Percentiles rank a stretch among this genome's conserved stretches.
Evolutionary conservation across 208 protist genomes (phyloP).

Genomic region (Blechomonas ayalai): DNA sequence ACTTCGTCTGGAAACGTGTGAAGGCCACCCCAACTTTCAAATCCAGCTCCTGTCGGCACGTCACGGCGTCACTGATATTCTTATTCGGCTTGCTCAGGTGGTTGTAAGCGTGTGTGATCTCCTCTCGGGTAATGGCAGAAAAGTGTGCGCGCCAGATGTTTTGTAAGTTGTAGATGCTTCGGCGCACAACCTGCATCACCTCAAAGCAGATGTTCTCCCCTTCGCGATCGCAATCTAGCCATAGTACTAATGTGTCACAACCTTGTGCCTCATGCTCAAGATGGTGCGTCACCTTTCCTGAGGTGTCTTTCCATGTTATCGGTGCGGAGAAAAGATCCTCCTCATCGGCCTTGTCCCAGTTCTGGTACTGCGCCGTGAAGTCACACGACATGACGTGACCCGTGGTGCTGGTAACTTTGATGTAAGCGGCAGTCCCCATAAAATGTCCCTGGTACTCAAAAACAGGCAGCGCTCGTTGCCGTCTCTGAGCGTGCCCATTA

Average conservation of each 20-base stretch:
- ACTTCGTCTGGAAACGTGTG: slow-evolving; percentile 91
- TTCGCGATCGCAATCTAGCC: slow-evolving; percentile 96
- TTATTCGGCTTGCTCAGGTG: slow-evolving; percentile 88
- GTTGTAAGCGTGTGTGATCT: slow-evolving; percentile 76
- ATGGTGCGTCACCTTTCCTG: slow-evolving; percentile 81
- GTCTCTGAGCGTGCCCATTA: slow-evolving; percentile 56
- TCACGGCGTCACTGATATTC: slow-evolving; percentile 89
- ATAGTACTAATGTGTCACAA: slow-evolving; percentile 88
- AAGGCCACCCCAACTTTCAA: slow-evolving; percentile 95
- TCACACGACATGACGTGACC: slow-evolving; percentile 90
- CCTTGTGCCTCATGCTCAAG: slow-evolving; percentile 70
- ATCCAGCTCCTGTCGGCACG: slow-evolving; percentile 93
- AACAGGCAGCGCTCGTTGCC: slow-evolving; percentile 68
- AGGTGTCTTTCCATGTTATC: slow-evolving; percentile 77
- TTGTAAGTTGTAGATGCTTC: slow-evolving; percentile 37
- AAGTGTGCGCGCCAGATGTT: slow-evolving; percentile 90
- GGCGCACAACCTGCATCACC: slow-evolving; percentile 83
- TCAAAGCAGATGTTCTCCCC: slow-evolving; percentile 98
- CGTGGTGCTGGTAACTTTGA: slow-evolving; percentile 87
- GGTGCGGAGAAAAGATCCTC: slow-evolving; percentile 79
- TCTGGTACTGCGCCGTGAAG: slow-evolving; percentile 85
- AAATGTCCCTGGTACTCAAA: slow-evolving; percentile 84
- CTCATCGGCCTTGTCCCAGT: slow-evolving; percentile 83
- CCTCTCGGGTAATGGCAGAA: slow-evolving; percentile 83
- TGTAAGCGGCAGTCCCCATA: slow-evolving; percentile 41